A percentile compares a stretch with the other conserved stretches of the same genome.
These are phyloP conservation scores for Candida hungchunana DNA, from an alignment of 805 yeast genomes.

Conservation along the genomic window DNA sequence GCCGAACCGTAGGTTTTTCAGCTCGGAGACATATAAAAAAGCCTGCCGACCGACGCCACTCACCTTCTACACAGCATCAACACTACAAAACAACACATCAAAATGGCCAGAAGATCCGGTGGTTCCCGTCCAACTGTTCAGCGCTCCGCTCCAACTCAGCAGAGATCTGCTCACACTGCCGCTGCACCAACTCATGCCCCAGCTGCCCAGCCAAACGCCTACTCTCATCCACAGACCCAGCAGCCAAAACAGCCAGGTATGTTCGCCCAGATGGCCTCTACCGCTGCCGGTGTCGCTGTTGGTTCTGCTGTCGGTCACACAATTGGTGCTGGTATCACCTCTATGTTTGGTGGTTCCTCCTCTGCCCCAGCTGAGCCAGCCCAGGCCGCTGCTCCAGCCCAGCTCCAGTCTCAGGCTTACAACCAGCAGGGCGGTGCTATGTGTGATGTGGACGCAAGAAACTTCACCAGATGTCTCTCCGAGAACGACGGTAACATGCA, in stretches of 20 bases:
- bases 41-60: not conserved
- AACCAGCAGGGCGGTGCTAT: conserved; percentile 38
- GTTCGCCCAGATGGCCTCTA: conserved; percentile 95
- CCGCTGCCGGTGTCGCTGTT: conserved; percentile 99
- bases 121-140: conserved; percentile 42
- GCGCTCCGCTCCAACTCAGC: conserved; percentile 40
- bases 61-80: not conserved
- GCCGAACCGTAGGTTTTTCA: not conserved
- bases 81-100: conserved; percentile 7
- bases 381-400: conserved; percentile 40
- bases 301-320: conserved; percentile 98
- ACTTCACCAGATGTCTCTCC: conserved; percentile 91
- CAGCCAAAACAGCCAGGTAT: conserved; percentile 74
- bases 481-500: conserved; percentile 95
- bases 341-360: conserved; percentile 81
- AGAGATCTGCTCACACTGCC: conserved; percentile 75
- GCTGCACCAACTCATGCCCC: conserved; percentile 46
- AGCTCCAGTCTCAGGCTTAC: conserved; percentile 35
- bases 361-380: conserved; percentile 42
- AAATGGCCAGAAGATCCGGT: conserved; percentile 45
- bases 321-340: conserved; percentile 87
- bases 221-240: conserved; percentile 50
- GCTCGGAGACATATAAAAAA: not conserved
- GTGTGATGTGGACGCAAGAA: conserved; percentile 93
- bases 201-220: conserved; percentile 40